These are phyloP conservation scores for Aureoboletus auriporus DNA, from an alignment of 768 basidiomycete species.

Conservation along the genomic window DNA sequence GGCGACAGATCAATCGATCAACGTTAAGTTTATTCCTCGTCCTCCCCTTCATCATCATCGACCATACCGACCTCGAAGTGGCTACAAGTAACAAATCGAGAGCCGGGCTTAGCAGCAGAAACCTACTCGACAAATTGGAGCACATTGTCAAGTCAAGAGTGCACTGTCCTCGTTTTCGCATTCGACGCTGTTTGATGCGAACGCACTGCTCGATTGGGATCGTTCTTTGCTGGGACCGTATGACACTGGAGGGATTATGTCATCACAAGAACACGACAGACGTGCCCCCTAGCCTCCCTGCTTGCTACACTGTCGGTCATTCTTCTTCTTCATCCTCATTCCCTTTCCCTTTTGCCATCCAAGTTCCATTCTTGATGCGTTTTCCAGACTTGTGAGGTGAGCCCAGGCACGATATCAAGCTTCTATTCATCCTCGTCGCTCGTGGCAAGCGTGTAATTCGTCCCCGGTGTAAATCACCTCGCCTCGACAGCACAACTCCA, in stretches of 20 bases:
- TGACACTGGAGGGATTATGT: conserved; percentile 58
- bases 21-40: conserved; percentile 16
- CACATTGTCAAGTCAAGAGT: conserved; percentile 79
- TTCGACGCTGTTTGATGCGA: conserved; percentile 20
- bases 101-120: conserved; percentile 82
- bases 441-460: conserved; percentile 94
- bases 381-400: conserved; percentile 59
- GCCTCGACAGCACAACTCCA: conserved; percentile 73
- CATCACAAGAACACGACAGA: background rate
- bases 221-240: conserved; percentile 74
- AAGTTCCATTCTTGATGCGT: conserved; percentile 6
- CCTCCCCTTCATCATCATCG: conserved; percentile 49
- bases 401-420: conserved; percentile 80
- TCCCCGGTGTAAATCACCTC: conserved; percentile 83
- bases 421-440: conserved; percentile 78
- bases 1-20: background rate
- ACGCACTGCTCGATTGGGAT: conserved; percentile 10
- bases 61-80: conserved; percentile 90
- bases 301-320: conserved; percentile 55
- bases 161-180: conserved; percentile 65
- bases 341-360: conserved; percentile 26
- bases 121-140: conserved; percentile 96
- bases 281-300: conserved; percentile 95
- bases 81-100: conserved; percentile 88
- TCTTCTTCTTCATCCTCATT: conserved; percentile 22